These are phyloP conservation scores for Neckera pumila DNA, from an alignment of 225 moss, liverwort and hornwort species.

Conservation along the genomic window DNA sequence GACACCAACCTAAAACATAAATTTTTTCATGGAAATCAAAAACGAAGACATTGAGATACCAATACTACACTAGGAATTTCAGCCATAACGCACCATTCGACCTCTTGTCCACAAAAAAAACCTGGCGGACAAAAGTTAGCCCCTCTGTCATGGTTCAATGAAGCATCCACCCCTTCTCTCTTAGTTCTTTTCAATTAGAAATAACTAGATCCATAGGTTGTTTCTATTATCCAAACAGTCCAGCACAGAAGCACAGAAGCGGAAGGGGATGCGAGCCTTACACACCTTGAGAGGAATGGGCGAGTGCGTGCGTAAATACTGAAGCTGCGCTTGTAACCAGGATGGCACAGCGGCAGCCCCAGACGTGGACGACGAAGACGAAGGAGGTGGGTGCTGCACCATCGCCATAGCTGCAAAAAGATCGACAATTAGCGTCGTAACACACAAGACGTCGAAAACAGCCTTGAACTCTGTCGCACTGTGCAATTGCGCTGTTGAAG, in stretches of 20 bases:
- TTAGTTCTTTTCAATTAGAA: neutral
- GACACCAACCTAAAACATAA: neutral
- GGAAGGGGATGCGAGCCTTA: neutral
- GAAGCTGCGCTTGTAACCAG: slow-evolving; percentile 40
- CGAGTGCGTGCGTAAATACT: slow-evolving; percentile 24
- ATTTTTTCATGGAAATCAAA: neutral
- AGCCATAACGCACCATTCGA: neutral
- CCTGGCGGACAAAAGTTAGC: neutral
- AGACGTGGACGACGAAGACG: slow-evolving; percentile 11
- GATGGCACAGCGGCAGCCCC: slow-evolving; percentile 13
- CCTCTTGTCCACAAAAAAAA: neutral
- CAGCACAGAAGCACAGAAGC: neutral
- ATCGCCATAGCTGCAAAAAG: slow-evolving; percentile 15
- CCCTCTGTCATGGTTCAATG: neutral
- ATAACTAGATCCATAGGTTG: neutral
- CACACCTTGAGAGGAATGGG: slow-evolving; percentile 37
- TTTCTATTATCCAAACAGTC: neutral
- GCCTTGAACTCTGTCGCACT: neutral
- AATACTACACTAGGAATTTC: neutral
- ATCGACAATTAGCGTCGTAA: neutral
- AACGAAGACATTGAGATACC: neutral
- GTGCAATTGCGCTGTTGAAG: neutral
- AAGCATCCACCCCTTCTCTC: neutral
- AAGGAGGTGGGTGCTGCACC: slow-evolving; percentile 15
- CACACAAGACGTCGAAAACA: neutral